Percentiles rank a stretch among this genome's conserved stretches.
These are phyloP conservation scores for Hamamelis virginiana DNA, from an alignment of 164 flowering plant genomes.

Conservation along the genomic window DNA sequence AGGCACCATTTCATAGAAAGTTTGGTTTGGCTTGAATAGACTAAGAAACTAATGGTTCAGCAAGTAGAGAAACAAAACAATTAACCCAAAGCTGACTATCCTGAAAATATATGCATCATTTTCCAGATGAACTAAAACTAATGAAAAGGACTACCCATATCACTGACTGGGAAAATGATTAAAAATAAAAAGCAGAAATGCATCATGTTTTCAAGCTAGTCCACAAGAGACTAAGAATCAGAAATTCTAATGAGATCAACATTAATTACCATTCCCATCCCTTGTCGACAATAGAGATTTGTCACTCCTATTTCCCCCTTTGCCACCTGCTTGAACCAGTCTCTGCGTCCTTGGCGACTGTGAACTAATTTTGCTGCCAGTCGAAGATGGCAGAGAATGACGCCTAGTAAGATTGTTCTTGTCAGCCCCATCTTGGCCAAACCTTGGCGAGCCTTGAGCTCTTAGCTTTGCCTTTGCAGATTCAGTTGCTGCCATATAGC, in stretches of 20 bases:
- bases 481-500: conserved; percentile 85
- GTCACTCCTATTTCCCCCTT: conserved; percentile 42
- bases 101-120: too few relatives aligned
- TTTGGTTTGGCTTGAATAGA: too few relatives aligned
- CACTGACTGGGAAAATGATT: not conserved
- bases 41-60: too few relatives aligned
- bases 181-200: not conserved
- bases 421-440: conserved; percentile 45
- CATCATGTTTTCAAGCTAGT: too few relatives aligned
- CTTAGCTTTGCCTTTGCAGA: conserved; percentile 83
- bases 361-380: conserved; percentile 51
- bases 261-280: conserved; percentile 57
- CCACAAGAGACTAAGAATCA: not conserved
- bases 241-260: not conserved
- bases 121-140: too few relatives aligned
- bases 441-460: conserved; percentile 54
- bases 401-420: conserved; percentile 53
- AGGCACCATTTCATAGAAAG: too few relatives aligned
- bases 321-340: conserved; percentile 35
- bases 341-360: conserved; percentile 54
- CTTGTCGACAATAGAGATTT: conserved; percentile 46
- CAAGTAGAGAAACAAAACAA: too few relatives aligned
- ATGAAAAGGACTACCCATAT: not conserved
- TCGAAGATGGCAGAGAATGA: conserved; percentile 65
- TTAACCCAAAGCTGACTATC: too few relatives aligned